Percentiles rank a stretch among this genome's conserved stretches.
These are phyloP conservation scores for Pelargonium fulgidum DNA, from an alignment of 441 rosid genomes.

Conservation along the genomic window DNA sequence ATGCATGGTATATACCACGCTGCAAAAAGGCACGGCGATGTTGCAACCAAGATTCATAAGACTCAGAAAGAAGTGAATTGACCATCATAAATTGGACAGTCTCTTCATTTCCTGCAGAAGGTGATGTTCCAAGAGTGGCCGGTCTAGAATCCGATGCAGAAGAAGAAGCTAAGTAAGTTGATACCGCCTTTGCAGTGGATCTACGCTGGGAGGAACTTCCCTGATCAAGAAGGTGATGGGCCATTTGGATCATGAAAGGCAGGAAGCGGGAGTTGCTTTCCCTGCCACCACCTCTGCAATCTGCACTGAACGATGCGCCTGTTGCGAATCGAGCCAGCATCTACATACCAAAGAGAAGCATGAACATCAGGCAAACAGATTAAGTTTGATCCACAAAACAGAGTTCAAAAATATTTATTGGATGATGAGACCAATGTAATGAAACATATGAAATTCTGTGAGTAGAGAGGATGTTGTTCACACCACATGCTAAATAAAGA, in stretches of 20 bases:
- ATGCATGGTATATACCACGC: slow-evolving; percentile 89
- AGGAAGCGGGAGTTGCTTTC: slow-evolving; percentile 98
- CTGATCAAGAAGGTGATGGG: slow-evolving; percentile 92
- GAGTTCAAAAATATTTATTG: not conserved
- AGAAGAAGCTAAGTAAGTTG: slow-evolving; percentile 50
- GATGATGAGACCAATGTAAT: not conserved
- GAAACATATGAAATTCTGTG: too few species aligned
- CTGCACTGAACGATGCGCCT: slow-evolving; percentile 91
- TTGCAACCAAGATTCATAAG: slow-evolving; percentile 92
- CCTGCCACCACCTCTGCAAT: slow-evolving; percentile 95
- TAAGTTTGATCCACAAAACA: not conserved
- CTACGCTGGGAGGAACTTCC: slow-evolving; percentile 73
- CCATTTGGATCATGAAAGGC: slow-evolving; percentile 99
- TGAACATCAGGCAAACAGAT: slow-evolving; percentile 3
- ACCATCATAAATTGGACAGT: slow-evolving; percentile 99
- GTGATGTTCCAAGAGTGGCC: slow-evolving; percentile 46
- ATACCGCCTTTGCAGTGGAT: slow-evolving; percentile 81
- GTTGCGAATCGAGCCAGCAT: slow-evolving; percentile 99
- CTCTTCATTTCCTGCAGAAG: slow-evolving; percentile 72
- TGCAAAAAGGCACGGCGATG: slow-evolving; percentile 86
- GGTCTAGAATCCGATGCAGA: slow-evolving; percentile 55
- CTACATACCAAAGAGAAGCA: slow-evolving; percentile 31
- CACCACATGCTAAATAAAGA: not conserved
- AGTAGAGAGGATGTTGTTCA: not conserved
- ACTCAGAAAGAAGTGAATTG: slow-evolving; percentile 85